Percentiles rank a stretch among this genome's conserved stretches.
Conservation (phyloP, 2,329 filamentous ascomycete species). For the Apiospora arundinis region DNA sequence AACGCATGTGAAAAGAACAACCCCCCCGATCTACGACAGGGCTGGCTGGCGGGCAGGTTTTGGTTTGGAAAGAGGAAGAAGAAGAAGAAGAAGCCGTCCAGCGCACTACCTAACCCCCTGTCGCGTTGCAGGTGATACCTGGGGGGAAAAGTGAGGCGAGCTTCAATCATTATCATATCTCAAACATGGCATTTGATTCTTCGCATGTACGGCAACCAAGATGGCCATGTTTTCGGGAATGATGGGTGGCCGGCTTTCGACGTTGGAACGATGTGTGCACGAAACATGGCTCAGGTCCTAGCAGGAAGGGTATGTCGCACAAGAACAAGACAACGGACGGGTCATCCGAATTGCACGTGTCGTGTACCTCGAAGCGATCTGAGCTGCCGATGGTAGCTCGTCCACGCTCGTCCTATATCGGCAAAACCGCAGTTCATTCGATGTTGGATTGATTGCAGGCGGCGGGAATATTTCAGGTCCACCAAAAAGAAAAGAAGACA, state of each 20-base stretch:
- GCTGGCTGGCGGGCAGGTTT: not conserved
- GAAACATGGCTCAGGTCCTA: not conserved
- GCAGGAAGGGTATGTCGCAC: not conserved
- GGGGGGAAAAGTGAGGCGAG: not conserved
- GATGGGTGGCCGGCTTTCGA: not conserved
- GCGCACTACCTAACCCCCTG: not conserved
- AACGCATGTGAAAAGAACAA: constrained; percentile 12
- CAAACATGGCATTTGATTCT: not conserved
- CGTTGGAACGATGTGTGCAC: not conserved
- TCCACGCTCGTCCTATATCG: not conserved
- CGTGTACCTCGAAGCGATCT: constrained; percentile 4
- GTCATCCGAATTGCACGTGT: constrained; percentile 5
- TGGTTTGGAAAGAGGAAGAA: too few species aligned
- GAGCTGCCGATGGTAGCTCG: not conserved
- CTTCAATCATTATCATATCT: not conserved
- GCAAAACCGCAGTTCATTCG: not conserved
- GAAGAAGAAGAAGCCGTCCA: not conserved
- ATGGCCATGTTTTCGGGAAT: not conserved
- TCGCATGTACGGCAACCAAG: not conserved
- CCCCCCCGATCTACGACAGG: constrained; percentile 5
- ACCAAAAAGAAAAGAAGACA: not conserved
- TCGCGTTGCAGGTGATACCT: not conserved
- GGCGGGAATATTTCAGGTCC: not conserved
- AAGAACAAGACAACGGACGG: not conserved
- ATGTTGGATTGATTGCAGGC: not conserved